Evolutionary conservation across 208 protist species (phyloP).

Genomic region (Wallacemonas rigidus): DNA sequence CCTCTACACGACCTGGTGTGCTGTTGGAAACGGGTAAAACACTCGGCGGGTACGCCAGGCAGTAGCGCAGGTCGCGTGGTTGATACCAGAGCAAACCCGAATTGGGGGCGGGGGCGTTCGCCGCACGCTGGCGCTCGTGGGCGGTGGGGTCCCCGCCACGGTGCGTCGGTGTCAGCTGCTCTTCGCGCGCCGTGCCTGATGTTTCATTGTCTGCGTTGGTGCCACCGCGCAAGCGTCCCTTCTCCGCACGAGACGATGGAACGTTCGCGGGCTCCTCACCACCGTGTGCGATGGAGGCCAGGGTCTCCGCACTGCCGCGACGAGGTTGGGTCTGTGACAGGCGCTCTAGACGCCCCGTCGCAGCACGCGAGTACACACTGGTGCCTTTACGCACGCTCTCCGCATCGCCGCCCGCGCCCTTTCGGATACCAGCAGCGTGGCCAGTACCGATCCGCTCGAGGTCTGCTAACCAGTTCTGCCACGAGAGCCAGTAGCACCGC

Average conservation of each 20-base stretch:
- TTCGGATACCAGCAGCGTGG: background rate
- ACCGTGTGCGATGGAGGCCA: background rate
- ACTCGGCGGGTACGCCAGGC: background rate
- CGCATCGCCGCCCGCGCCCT: background rate
- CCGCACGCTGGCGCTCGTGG: background rate
- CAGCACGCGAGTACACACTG: too few relatives aligned
- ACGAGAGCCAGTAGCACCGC: conserved; percentile 76
- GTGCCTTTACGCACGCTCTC: background rate
- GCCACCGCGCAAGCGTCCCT: background rate
- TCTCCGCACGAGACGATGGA: too few relatives aligned
- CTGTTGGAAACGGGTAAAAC: background rate
- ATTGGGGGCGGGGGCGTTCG: background rate
- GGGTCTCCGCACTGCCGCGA: too few relatives aligned
- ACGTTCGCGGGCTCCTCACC: background rate
- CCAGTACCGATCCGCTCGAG: conserved; percentile 16
- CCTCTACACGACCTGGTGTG: background rate
- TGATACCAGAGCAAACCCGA: conserved; percentile 5
- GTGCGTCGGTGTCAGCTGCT: background rate
- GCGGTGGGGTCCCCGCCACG: background rate
- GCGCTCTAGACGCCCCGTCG: too few relatives aligned
- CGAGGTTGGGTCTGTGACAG: too few relatives aligned
- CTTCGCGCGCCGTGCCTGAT: background rate
- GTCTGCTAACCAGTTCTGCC: conserved; percentile 41
- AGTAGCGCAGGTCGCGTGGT: conserved; percentile 10
- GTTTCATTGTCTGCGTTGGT: background rate